Percentiles rank a stretch among this genome's conserved stretches.
phyloP scores from a whole-genome alignment of 768 basidiomycete species.

The Amanita phalloides region DNA sequence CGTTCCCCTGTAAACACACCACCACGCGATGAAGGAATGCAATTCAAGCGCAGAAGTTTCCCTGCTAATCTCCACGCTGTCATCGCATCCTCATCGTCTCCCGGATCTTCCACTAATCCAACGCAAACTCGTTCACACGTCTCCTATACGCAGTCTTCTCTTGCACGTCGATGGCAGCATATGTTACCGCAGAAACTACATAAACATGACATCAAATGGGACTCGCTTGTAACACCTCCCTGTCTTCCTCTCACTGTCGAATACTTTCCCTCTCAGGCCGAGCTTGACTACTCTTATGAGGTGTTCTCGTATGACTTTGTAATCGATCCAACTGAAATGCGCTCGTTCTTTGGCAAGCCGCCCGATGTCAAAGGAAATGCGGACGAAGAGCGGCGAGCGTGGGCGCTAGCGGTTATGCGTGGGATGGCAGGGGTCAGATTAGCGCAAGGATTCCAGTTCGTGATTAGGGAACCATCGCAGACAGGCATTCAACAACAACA shows the following conservation, averaged over 20 bases:
- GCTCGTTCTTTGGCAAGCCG: constrained; percentile 75
- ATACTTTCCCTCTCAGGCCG: constrained; percentile 67
- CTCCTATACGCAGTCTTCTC: constrained; percentile 53
- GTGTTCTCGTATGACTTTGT: constrained; percentile 85
- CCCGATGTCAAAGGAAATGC: constrained; percentile 34
- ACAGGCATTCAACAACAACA: constrained; percentile 13
- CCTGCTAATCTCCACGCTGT: constrained; percentile 22
- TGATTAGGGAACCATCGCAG: constrained; percentile 39
- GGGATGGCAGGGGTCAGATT: constrained; percentile 91
- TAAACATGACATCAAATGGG: constrained; percentile 91
- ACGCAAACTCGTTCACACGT: constrained; percentile 48
- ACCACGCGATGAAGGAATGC: constrained; percentile 54
- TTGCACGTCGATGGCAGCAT: constrained; percentile 89
- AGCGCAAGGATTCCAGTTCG: constrained; percentile 92
- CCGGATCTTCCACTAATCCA: constrained; percentile 47
- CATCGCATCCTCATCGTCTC: constrained; percentile 38
- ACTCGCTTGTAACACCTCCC: constrained; percentile 70
- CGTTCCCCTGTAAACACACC: constrained; percentile 61
- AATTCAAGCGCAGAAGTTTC: constrained; percentile 42
- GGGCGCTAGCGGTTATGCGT: constrained; percentile 77
- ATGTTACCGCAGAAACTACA: constrained; percentile 61
- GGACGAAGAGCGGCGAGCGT: constrained; percentile 54
- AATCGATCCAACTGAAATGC: constrained; percentile 74
- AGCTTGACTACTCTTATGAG: constrained; percentile 69
- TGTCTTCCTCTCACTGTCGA: constrained; percentile 89